Base-by-base conservation (phyloP, 805 yeast species). In the Tetrapisispora fleetii region DNA sequence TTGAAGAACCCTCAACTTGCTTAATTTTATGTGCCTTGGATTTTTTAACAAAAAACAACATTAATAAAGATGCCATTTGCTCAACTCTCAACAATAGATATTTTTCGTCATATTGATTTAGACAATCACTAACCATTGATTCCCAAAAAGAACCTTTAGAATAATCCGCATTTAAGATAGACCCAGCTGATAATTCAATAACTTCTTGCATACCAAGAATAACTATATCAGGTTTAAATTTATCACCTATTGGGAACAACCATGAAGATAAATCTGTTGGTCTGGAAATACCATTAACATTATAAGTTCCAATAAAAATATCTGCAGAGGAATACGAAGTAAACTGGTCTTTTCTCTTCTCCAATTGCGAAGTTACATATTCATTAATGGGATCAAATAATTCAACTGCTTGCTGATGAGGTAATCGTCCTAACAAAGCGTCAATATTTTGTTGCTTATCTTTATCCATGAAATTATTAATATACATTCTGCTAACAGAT, bases 191-290 rank as follows among this genome's bases (percentile, higher is more conserved):
- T 48, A 93, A 69, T 65, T 93, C 98, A 40, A 93, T 89, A 22
- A 93, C 82, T 62, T 93, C 99, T 66, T 93, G 99, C 54, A 93
- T 77, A 1, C 97, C 98, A 50, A 93, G 70, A n/a, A 91, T 80
- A 50, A 84, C 87, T 40, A 93, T 67, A 56, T 91, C 96, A 0
- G 97, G 95, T 47, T 69, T 68, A 39, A 64, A 65, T 48, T 65
- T 60, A 47, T 76, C 74, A 30, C 77, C 77, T 54, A 77, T 76
- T 13, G 98, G 98, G 57, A 87, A 88, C 35, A 93, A 67, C 98
- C 98, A 93, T 39, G 65, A 60, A 0, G 72, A 63, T 36, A 91
- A 67, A 58, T 87, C 95, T 2, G 73, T 74, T 19, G 73, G 73
- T 13, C 70, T 63, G 9, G 73, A 65, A 7, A 80, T 73, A 9